Conservation (phyloP, 2,329 filamentous ascomycete species). For the Ophiostoma pallidulum region DNA sequence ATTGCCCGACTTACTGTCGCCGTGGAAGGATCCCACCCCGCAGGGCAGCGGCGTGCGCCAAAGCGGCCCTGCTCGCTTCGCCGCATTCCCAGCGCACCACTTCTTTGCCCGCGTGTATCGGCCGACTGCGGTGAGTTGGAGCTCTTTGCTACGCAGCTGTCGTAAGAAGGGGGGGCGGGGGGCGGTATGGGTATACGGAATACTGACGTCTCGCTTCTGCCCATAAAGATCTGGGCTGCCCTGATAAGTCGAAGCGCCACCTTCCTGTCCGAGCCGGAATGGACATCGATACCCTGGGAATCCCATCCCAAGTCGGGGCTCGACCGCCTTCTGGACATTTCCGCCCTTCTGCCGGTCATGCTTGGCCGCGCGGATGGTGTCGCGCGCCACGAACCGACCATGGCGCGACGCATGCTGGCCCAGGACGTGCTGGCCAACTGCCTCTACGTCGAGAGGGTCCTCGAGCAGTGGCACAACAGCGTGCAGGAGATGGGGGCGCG, state of each 20-base stretch:
- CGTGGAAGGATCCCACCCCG: slow-evolving; percentile 29
- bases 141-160: too few relatives aligned
- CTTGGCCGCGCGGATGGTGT: slow-evolving; percentile 37
- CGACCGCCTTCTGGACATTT: slow-evolving; percentile 43
- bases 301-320: slow-evolving; percentile 40
- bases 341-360: slow-evolving; percentile 38
- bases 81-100: slow-evolving; percentile 45
- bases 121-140: slow-evolving; percentile 38
- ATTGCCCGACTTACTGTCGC: slow-evolving; percentile 23
- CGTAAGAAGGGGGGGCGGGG: too few relatives aligned
- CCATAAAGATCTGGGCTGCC: slow-evolving; percentile 37
- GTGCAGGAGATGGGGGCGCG: slow-evolving; percentile 20
- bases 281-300: slow-evolving; percentile 43
- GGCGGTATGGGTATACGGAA: too few relatives aligned
- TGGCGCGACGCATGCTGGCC: slow-evolving; percentile 34
- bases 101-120: slow-evolving; percentile 48
- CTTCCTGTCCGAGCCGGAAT: slow-evolving; percentile 42
- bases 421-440: slow-evolving; percentile 41
- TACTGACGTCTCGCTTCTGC: not conserved
- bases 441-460: slow-evolving; percentile 36
- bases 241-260: slow-evolving; percentile 40
- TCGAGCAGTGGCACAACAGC: slow-evolving; percentile 38
- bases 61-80: slow-evolving; percentile 37
- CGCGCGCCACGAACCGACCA: slow-evolving; percentile 28
- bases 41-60: slow-evolving; percentile 30